Evolutionary conservation across 1,284 basidiomycete genomes (phyloP), one percentile per base, ranked within the genome.

Genomic region (Abortiporus biennis): DNA sequence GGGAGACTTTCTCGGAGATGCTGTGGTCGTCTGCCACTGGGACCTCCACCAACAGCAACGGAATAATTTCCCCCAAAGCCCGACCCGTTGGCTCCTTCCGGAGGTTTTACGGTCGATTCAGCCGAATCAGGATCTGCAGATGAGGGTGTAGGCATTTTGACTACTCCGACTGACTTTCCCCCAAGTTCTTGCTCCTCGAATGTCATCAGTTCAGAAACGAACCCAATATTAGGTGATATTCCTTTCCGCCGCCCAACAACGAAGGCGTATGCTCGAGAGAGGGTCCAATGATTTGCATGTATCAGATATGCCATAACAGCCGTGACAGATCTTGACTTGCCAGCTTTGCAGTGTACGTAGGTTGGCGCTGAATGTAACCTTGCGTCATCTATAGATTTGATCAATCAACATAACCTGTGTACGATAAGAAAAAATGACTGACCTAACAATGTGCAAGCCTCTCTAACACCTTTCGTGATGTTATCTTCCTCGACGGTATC

Each of bases 171-270:
- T 11, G 80, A 84, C 63, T 91, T 91, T 11, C 84, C 79, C 9
- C 90, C 88, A 5, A 94, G 72, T 56, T 92, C 89, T 53, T 82
- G 74, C 58, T 95, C 89, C 65, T 98, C 94, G 57, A 92, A 97
- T 38, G 81, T 85, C 92, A 98, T 97, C 33, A 98, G 74, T 64
- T 97, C 94, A 11, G 89, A 92, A 24, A 98, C 91, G 62, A 98
- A 98, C 4, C 94, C 94, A 51, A 99, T 97, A 61, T 98, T 98
- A 6, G 95, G 94, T n/a, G 87, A 92, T 52, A 97, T 93, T 50
- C 87, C 90, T 51, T 87, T 86, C 36, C 95, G 78, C 6, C 92
- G 78, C 54, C 94, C 92, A 31, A 90, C 74, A 17, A 98, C 94
- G 58, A 92, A 94, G 1, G 83, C 70, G 59, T 97, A 98, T 0